Evolutionary conservation across 2,329 filamentous ascomycete species (phyloP).

Genomic region (Colletotrichum agaves): DNA sequence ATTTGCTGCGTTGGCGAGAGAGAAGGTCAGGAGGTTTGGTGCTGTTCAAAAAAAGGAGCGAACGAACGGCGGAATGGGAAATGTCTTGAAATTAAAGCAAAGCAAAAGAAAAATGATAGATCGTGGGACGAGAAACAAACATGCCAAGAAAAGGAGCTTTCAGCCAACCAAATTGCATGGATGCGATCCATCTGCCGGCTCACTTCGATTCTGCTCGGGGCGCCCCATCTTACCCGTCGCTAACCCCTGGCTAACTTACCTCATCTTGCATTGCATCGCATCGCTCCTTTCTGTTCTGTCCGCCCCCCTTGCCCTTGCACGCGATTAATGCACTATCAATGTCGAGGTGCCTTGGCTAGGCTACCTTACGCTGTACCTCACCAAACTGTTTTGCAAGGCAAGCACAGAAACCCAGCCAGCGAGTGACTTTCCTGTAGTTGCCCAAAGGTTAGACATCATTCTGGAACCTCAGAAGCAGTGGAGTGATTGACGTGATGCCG

Average conservation of each 20-base stretch:
- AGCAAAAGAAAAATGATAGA: conserved; percentile 3
- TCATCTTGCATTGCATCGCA: conserved; percentile 33
- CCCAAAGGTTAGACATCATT: not conserved
- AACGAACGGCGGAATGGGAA: not conserved
- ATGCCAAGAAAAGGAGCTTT: not conserved
- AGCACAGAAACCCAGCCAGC: too few relatives aligned
- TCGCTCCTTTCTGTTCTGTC: not conserved
- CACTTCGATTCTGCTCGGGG: conserved; percentile 12
- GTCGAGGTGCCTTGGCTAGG: conserved; percentile 7
- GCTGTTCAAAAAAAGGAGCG: not conserved
- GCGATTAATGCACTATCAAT: not conserved
- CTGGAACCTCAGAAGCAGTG: conserved; percentile 4
- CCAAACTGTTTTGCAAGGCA: too few relatives aligned
- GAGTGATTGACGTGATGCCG: too few relatives aligned
- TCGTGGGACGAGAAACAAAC: conserved; percentile 10
- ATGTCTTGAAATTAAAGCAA: conserved; percentile 16
- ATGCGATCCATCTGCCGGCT: not conserved
- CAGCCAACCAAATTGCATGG: conserved; percentile 10
- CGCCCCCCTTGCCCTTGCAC: not conserved
- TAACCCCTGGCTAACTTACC: conserved; percentile 9
- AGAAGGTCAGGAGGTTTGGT: not conserved
- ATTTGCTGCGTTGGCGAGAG: not conserved
- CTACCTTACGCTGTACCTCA: conserved; percentile 1
- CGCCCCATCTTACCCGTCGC: conserved; percentile 17
- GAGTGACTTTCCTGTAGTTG: too few relatives aligned